Conservation (phyloP, 441 rosid genomes). For the Erodium texanum region DNA sequence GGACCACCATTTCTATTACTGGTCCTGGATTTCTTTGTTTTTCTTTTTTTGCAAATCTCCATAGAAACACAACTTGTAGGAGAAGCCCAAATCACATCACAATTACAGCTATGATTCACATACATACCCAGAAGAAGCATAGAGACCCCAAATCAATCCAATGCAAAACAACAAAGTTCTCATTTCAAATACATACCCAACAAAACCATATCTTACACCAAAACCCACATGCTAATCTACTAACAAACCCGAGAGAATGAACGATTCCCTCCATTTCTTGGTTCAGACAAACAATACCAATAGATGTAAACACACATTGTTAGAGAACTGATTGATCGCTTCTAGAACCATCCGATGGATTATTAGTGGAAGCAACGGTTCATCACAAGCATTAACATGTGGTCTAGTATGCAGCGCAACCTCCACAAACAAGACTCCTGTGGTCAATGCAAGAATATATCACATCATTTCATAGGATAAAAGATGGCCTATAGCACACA, state of each 20-base stretch:
- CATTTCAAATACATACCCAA: not conserved
- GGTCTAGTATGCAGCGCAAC: slow-evolving; percentile 54
- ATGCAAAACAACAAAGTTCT: not conserved
- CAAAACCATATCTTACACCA: not conserved
- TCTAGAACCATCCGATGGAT: slow-evolving; percentile 6
- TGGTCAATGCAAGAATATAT: not conserved
- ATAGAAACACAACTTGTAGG: no score
- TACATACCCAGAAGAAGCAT: not conserved
- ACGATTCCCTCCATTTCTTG: slow-evolving; percentile 29
- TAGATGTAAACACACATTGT: slow-evolving; percentile 2
- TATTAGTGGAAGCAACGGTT: not conserved
- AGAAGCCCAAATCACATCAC: not conserved
- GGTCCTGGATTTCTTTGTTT: not conserved
- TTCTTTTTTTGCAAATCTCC: no score
- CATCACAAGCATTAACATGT: not conserved
- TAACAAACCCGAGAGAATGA: slow-evolving; percentile 30
- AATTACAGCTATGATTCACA: not conserved
- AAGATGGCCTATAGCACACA: no score
- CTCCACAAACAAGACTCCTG: slow-evolving; percentile 84
- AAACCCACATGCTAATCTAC: slow-evolving; percentile 17
- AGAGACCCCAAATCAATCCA: not conserved
- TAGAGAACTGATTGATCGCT: no score
- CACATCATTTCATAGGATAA: no score
- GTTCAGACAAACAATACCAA: slow-evolving; percentile 19
- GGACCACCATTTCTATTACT: not conserved